Base-by-base conservation (phyloP, 2,329 filamentous ascomycete genomes). In the Dactylellina sp. region DNA sequence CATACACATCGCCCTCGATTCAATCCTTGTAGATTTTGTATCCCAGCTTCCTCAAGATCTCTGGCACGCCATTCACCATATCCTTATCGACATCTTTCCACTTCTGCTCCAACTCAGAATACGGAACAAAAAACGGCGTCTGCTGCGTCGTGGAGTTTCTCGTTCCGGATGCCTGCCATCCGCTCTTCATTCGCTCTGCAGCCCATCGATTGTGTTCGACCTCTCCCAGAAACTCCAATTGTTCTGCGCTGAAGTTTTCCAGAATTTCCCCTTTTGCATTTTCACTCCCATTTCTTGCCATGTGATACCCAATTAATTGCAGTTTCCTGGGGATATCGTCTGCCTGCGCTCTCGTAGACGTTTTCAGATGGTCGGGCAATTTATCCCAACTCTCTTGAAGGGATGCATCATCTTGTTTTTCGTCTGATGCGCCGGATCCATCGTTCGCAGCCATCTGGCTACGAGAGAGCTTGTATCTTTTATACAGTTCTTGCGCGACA, bases 11-110 rank as follows among this genome's bases (percentile, higher is more conserved):
- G 9, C 28, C 28, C 28, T 32, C 5, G 28, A 32, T 32, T 32
- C 28, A 32, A 32, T 32, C 32, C 35, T 44, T 37, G 20, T 57
- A 64, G n/a, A 71, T 56, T 14, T 28, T 56, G 24, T 71, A 71
- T 14, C 66, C 66, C 6, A 28, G 37, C 9, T 40, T 44, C 35
- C 25, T 52, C n/a, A 71, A 44, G 20, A 71, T 57, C 16, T 71
- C 66, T 2, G 50, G 42, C 12, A 71, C 46, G 2, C 66, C 56
- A 11, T 63, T 50, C 12, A 71, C 66, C 66, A 71, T 63, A 16
- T 50, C 53, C 35, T 71, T 71, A 59, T 71, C 66, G 14, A 71
- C 66, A 47, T 71, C 66, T 16, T 71, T 71, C 66, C 66, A 71
- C 12, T 71, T 71, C 20, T 71, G 66, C 22, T 71, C 66, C 35